Evolutionary conservation across 495 filamentous ascomycete species (phyloP), one percentile per base, ranked within the genome.

Genomic region (Opeltia flavorubescens): DNA sequence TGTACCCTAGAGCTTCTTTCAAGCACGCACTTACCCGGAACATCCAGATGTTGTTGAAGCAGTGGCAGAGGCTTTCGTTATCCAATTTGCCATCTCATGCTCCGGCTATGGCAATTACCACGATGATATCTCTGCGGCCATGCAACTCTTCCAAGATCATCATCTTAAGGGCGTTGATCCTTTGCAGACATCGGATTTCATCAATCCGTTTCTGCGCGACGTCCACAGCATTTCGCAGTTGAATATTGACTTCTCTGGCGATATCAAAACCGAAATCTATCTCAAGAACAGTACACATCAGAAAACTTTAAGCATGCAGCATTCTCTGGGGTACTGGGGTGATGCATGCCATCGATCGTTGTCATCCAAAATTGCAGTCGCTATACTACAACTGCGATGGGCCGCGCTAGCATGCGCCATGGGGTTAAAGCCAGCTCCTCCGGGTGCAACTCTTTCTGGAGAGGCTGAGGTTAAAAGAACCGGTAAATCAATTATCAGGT

Each of bases 41-140:
- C 66, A 65, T 47, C n/a, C 24, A 57, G 54, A 46, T 11, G 35
- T 42, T 26, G 40, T 57, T 28, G 54, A 50, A 27, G 62, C 62
- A 21, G 50, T 69, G 0, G 46, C 66, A 40, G 67, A 66, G 25
- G 67, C 76, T 24, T 66, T 83, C 25, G 74, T 75, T 5, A 64
- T 81, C 34, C 75, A 79, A 40, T 80, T 75, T 47, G 68, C 75
- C 53, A 59, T 74, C 45, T 63, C 77, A 34, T 67, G 31, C 27
- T 8, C 17, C 17, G 25, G 44, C 71, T 62, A 67, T 62, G 26
- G 74, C 75, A 48, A 62, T 65, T 43, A 81, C 73, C 43, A 81
- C 44, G 87, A 94, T 57, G 87, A 94, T 56, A 66, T 89, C 17
- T 60, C 93, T 24, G 77, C 84, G 25, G 69, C 81, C 11, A 72